These are phyloP conservation scores for Nitzschia inconspicua DNA, from an alignment of 108 stramenopile species.

Conservation along the genomic window DNA sequence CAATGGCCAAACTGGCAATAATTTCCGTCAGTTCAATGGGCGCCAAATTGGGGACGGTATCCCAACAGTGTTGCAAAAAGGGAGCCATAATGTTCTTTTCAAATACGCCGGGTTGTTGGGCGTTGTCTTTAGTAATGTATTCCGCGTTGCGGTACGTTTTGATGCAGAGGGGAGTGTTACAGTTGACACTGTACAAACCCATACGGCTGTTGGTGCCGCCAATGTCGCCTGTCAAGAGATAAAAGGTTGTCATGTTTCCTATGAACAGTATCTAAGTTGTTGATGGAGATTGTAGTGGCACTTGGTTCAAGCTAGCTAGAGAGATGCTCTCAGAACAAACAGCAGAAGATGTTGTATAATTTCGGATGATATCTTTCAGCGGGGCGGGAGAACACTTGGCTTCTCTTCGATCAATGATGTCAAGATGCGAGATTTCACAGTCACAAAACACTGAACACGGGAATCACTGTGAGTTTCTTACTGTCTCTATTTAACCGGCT, in stretches of 20 bases:
- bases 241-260: conserved; percentile 31
- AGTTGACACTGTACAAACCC: conserved; percentile 48
- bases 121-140: conserved; percentile 24
- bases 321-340: too few relatives aligned
- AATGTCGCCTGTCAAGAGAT: conserved; percentile 82
- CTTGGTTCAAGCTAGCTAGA: too few relatives aligned
- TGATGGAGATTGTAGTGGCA: too few relatives aligned
- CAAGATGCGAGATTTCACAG: too few relatives aligned
- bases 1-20: conserved; percentile 86
- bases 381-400: too few relatives aligned
- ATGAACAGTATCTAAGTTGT: too few relatives aligned
- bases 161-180: conserved; percentile 38
- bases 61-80: conserved; percentile 64
- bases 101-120: conserved; percentile 37
- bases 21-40: conserved; percentile 34
- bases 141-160: conserved; percentile 60
- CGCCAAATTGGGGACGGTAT: conserved; percentile 31
- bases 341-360: too few relatives aligned
- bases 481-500: too few relatives aligned
- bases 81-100: conserved; percentile 57
- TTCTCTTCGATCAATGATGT: too few relatives aligned
- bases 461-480: too few relatives aligned
- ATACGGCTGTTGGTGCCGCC: conserved; percentile 92
- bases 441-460: too few relatives aligned
- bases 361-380: too few relatives aligned